A percentile compares a stretch with the other conserved stretches of the same genome.
Evolutionary conservation across 129 eudicot species (phyloP).

Genomic region (Dittrichia graveolens): DNA sequence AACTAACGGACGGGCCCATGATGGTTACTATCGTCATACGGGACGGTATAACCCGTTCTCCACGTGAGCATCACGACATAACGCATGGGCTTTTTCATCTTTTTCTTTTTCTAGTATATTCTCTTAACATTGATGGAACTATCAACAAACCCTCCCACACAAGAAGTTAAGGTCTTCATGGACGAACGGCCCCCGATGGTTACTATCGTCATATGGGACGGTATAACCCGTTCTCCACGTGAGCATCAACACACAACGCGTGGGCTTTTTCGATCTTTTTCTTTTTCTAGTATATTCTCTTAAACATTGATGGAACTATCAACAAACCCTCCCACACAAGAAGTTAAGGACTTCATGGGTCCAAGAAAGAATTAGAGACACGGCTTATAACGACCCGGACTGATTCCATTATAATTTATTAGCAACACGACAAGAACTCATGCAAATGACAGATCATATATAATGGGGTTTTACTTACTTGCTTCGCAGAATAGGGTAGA

Average conservation of each 20-base stretch:
- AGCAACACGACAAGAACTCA: not conserved
- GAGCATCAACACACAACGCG: conserved; percentile 31
- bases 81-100: conserved; percentile 21
- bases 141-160: conserved; percentile 31
- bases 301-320: conserved; percentile 24
- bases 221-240: conserved; percentile 27
- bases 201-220: conserved; percentile 31
- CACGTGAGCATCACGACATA: conserved; percentile 32
- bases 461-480: conserved; percentile 50
- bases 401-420: conserved; percentile 10
- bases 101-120: conserved; percentile 15
- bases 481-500: conserved; percentile 81
- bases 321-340: conserved; percentile 25
- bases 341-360: conserved; percentile 26
- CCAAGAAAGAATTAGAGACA: conserved; percentile 21
- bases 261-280: conserved; percentile 10
- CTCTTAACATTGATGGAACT: conserved; percentile 20
- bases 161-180: conserved; percentile 22
- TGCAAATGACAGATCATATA: conserved; percentile 6
- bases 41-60: conserved; percentile 25
- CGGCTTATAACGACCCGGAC: conserved; percentile 19
- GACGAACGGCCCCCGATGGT: no score
- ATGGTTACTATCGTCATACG: conserved; percentile 28
- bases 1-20: conserved; percentile 21
- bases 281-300: conserved; percentile 19